Evolutionary conservation across 305 asterid genomes (phyloP).

Genomic region (Petunia hybrid): DNA sequence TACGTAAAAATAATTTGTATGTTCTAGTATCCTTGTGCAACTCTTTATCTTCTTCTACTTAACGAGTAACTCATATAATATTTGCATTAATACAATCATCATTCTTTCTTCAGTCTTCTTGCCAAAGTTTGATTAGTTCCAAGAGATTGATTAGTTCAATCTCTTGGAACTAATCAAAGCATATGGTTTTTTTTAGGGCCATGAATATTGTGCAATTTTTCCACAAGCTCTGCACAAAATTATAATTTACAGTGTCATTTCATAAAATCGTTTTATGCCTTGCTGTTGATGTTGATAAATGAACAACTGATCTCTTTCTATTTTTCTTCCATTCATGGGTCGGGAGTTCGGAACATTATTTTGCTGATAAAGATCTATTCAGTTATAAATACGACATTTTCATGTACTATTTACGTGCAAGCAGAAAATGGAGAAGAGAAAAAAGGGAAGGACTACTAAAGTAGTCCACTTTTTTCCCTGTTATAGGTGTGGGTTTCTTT

Average conservation of each 20-base stretch:
- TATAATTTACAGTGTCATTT: background rate
- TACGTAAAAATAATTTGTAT: no score
- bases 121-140: background rate
- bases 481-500: background rate
- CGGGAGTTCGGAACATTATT: background rate
- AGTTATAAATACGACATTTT: background rate
- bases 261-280: background rate
- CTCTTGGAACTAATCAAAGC: background rate
- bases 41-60: no score
- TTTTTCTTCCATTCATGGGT: background rate
- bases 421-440: no score
- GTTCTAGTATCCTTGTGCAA: no score
- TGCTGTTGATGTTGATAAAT: background rate
- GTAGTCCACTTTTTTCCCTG: background rate
- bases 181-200: background rate
- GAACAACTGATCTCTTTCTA: background rate
- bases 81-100: background rate
- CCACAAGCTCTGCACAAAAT: conserved; percentile 17
- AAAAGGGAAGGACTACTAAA: background rate
- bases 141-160: background rate
- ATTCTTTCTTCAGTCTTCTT: conserved; percentile 13
- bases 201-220: background rate
- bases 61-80: no score
- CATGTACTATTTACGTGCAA: background rate
- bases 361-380: background rate